Percentiles rank a stretch among this genome's conserved stretches.
Evolutionary conservation across 768 basidiomycete species (phyloP).

Genomic region (Serendipita indica): DNA sequence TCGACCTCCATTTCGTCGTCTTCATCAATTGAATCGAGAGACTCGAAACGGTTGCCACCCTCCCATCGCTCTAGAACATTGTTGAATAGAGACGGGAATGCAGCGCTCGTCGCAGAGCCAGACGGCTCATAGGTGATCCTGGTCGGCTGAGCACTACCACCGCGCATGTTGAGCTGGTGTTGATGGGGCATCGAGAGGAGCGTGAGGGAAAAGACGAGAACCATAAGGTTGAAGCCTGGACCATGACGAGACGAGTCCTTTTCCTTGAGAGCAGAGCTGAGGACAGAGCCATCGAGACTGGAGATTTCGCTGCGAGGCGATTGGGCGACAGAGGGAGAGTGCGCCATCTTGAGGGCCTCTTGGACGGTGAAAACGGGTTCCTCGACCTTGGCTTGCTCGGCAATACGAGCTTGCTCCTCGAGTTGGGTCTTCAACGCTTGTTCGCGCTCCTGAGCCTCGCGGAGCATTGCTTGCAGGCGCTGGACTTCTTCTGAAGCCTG

Average conservation of each 20-base stretch:
- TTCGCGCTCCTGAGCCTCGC: conserved; percentile 2
- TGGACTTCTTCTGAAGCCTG: not conserved
- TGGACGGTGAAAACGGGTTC: not conserved
- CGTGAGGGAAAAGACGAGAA: conserved; percentile 8
- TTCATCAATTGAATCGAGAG: not conserved
- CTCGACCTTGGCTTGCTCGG: not conserved
- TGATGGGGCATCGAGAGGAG: conserved; percentile 8
- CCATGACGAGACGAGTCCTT: not conserved
- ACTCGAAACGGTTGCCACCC: not conserved
- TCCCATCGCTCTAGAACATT: conserved; percentile 8
- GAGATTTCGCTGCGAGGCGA: conserved; percentile 9
- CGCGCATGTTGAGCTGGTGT: not conserved
- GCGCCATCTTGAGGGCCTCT: not conserved
- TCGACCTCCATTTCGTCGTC: not conserved
- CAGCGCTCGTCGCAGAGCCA: not conserved
- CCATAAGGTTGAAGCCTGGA: conserved; percentile 8
- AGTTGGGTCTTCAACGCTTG: not conserved
- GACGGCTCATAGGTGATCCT: conserved; percentile 2
- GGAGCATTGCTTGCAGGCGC: not conserved
- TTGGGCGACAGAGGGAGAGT: not conserved
- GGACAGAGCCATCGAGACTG: conserved; percentile 2
- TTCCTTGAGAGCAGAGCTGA: not conserved
- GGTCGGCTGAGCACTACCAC: not conserved
- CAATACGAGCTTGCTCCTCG: not conserved
- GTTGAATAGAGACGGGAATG: conserved; percentile 4